phyloP scores from a whole-genome alignment of 805 yeast species.

The Kodamaea laetipori region DNA sequence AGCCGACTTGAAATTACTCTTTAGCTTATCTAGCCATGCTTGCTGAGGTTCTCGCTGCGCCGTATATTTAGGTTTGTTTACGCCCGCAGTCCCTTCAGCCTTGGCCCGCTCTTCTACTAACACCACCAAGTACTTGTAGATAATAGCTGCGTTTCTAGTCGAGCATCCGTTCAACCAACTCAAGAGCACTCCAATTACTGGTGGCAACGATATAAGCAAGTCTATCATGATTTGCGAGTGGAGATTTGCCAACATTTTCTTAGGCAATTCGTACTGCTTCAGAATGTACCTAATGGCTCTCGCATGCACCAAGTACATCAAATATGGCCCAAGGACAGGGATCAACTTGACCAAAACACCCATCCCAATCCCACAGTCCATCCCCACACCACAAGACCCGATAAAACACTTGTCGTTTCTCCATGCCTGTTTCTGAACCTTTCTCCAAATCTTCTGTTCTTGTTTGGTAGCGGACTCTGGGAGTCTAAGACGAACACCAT shows the following conservation, averaged over 20 bases:
- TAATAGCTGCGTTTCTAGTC: constrained; percentile 82
- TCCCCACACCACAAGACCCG: constrained; percentile 67
- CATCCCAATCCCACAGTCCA: constrained; percentile 75
- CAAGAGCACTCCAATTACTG: constrained; percentile 74
- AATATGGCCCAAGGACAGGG: constrained; percentile 83
- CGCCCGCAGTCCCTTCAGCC: background rate
- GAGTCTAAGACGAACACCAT: constrained; percentile 62
- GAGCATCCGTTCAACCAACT: constrained; percentile 85
- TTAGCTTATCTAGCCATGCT: constrained; percentile 9
- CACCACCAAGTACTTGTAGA: constrained; percentile 44
- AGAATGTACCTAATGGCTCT: constrained; percentile 65
- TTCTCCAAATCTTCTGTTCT: constrained; percentile 72
- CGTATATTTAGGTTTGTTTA: background rate
- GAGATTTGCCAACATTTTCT: constrained; percentile 62
- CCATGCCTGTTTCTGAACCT: constrained; percentile 81
- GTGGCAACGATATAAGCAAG: constrained; percentile 72
- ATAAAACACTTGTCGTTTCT: constrained; percentile 78
- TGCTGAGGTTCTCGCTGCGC: constrained; percentile 9
- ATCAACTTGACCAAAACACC: constrained; percentile 72
- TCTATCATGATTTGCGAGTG: constrained; percentile 77
- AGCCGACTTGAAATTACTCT: constrained; percentile 1
- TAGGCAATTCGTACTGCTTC: constrained; percentile 57
- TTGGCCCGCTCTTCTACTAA: constrained; percentile 17
- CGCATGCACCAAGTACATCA: constrained; percentile 79
- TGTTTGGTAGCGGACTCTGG: constrained; percentile 52